Conservation (phyloP, 257 asterid genomes). For the Solanum piurae region DNA sequence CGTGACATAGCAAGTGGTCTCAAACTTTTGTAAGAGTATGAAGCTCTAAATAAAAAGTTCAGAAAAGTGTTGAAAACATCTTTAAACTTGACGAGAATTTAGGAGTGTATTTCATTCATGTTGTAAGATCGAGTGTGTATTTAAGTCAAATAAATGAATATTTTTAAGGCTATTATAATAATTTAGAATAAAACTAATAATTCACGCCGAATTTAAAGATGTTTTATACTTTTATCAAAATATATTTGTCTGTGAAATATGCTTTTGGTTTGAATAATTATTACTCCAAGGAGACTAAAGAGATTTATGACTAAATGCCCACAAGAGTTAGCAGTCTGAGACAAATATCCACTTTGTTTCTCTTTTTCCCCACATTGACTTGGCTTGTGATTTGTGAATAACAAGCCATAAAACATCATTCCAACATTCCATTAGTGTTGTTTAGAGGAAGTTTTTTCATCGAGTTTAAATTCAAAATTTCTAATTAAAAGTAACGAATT, state of each 20-base stretch:
- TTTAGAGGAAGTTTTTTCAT: background rate
- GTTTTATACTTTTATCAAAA: background rate
- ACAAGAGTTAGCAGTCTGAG: background rate
- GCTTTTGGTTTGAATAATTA: background rate
- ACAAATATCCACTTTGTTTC: background rate
- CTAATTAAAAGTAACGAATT: background rate
- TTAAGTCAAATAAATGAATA: background rate
- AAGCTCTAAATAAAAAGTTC: too few relatives aligned
- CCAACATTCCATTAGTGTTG: background rate
- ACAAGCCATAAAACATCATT: background rate
- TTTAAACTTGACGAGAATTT: too few relatives aligned
- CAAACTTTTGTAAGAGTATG: background rate
- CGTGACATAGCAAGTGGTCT: background rate
- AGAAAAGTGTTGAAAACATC: too few relatives aligned
- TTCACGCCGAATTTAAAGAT: rapidly evolving
- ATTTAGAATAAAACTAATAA: too few relatives aligned
- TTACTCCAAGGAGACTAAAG: background rate
- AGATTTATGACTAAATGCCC: background rate
- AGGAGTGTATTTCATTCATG: background rate
- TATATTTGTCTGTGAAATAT: background rate
- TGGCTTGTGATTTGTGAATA: background rate
- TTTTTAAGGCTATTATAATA: too few relatives aligned
- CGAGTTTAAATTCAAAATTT: background rate
- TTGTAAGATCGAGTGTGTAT: too few relatives aligned
- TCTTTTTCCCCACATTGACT: background rate